These are phyloP conservation scores for Fusarium camptoceras DNA, from an alignment of 2,329 filamentous ascomycete species.

Conservation along the genomic window DNA sequence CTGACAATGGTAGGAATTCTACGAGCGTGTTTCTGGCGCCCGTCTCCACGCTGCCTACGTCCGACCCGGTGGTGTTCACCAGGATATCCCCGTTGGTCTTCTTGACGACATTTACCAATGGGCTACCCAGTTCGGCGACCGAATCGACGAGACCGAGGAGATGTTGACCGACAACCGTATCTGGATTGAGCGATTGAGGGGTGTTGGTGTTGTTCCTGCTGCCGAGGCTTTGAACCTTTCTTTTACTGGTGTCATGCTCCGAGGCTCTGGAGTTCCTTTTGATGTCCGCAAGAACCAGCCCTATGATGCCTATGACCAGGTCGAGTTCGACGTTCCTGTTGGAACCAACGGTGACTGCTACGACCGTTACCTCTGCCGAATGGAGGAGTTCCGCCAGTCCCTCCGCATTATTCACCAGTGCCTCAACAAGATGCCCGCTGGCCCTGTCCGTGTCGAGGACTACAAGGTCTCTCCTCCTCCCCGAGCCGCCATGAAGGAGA, in stretches of 20 bases:
- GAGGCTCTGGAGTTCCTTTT: conserved; percentile 95
- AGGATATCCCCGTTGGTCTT: conserved; percentile 92
- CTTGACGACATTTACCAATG: conserved; percentile 99
- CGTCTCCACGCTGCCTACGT: conserved; percentile 98
- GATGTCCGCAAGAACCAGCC: conserved; percentile 97
- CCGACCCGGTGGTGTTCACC: conserved; percentile 93
- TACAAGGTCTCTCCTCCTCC: conserved; percentile 98
- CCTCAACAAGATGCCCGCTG: conserved; percentile 97
- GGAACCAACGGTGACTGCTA: conserved; percentile 99
- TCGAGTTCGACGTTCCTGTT: conserved; percentile 98
- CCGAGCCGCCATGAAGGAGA: conserved; percentile 99
- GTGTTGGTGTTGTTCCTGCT: conserved; percentile 90
- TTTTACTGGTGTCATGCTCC: conserved; percentile 97
- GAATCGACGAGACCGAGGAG: conserved; percentile 98
- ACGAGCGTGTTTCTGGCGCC: conserved; percentile 97
- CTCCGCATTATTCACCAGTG: conserved; percentile 99
- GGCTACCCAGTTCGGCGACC: conserved; percentile 98
- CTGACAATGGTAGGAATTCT: conserved; percentile 82
- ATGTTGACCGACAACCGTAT: conserved; percentile 99
- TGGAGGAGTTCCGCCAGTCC: conserved; percentile 99
- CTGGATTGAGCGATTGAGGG: conserved; percentile 94
- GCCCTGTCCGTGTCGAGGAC: conserved; percentile 94
- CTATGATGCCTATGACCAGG: conserved; percentile 97
- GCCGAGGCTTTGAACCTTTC: conserved; percentile 96
- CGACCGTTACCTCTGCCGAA: conserved; percentile 97